Percentiles rank a stretch among this genome's conserved stretches.
Evolutionary conservation across 306 rosid species (phyloP).

Genomic region (Lotus japonicus): DNA sequence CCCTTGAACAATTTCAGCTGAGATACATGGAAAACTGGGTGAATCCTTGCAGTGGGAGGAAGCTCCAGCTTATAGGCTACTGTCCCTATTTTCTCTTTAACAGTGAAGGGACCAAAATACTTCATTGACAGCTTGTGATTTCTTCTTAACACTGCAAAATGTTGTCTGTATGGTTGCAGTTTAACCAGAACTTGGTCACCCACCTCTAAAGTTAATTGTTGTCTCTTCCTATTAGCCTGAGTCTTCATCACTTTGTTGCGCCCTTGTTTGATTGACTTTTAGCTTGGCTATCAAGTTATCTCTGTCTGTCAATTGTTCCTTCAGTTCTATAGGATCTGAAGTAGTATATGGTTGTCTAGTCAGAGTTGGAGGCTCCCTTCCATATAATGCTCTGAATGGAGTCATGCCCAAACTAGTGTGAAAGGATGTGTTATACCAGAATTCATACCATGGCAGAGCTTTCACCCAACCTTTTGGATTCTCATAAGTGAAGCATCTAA

Average conservation of each 20-base stretch:
- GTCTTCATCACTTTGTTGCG: too few relatives aligned
- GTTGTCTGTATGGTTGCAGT: background rate
- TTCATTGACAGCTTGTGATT: background rate
- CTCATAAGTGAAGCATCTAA: background rate
- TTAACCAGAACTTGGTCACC: background rate
- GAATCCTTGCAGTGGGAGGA: background rate
- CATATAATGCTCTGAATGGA: background rate
- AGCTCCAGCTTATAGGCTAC: background rate
- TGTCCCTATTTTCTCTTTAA: background rate
- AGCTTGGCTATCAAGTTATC: too few relatives aligned
- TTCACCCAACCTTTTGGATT: background rate
- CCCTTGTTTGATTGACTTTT: too few relatives aligned
- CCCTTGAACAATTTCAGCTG: background rate
- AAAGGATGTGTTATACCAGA: background rate
- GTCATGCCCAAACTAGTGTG: too few relatives aligned
- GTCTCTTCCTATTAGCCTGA: too few relatives aligned
- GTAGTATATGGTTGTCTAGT: too few relatives aligned
- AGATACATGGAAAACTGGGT: too few relatives aligned
- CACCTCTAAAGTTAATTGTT: too few relatives aligned
- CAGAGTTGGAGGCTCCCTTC: background rate
- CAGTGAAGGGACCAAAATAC: background rate
- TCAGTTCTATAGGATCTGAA: too few relatives aligned
- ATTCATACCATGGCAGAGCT: background rate
- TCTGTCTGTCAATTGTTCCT: too few relatives aligned
- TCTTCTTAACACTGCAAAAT: background rate